Conservation (phyloP, 75 land plant species). For the Picea sitchensis region DNA sequence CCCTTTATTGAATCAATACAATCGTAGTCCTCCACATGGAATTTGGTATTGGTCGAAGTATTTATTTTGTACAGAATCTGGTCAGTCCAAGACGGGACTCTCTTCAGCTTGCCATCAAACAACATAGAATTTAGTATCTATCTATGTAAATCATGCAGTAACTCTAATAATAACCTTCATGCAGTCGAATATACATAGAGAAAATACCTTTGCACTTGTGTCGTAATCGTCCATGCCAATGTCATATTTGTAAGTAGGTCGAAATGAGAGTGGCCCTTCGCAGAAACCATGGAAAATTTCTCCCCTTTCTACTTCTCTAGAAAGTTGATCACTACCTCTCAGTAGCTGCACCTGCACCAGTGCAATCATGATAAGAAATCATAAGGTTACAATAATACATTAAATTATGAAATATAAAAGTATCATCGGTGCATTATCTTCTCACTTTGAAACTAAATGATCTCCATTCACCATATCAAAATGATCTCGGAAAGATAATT, state of each 20-base stretch:
- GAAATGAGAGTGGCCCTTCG: slow-evolving; percentile 72
- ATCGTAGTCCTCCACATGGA: slow-evolving; percentile 45
- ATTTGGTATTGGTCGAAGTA: background rate
- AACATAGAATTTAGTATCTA: no score
- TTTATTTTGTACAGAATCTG: slow-evolving; percentile 68
- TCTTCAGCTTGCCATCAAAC: background rate
- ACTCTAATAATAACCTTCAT: no score
- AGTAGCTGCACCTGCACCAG: slow-evolving; percentile 61
- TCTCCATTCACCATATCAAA: no score
- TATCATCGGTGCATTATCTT: no score
- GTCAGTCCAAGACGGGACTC: slow-evolving; percentile 90
- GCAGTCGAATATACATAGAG: no score
- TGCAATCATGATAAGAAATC: background rate
- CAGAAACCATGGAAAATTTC: slow-evolving; percentile 68
- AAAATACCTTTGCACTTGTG: slow-evolving; percentile 63
- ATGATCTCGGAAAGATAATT: no score
- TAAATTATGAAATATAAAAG: no score
- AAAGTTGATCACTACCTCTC: slow-evolving; percentile 65
- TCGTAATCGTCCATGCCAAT: slow-evolving; percentile 83
- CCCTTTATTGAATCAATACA: slow-evolving; percentile 57
- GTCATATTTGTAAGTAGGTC: slow-evolving; percentile 81
- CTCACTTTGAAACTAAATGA: no score
- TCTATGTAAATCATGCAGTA: no score
- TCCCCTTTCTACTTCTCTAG: slow-evolving; percentile 64
- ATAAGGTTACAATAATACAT: background rate